Base-by-base conservation (phyloP, 257 asterid species). In the Solanum bukasovii region DNA sequence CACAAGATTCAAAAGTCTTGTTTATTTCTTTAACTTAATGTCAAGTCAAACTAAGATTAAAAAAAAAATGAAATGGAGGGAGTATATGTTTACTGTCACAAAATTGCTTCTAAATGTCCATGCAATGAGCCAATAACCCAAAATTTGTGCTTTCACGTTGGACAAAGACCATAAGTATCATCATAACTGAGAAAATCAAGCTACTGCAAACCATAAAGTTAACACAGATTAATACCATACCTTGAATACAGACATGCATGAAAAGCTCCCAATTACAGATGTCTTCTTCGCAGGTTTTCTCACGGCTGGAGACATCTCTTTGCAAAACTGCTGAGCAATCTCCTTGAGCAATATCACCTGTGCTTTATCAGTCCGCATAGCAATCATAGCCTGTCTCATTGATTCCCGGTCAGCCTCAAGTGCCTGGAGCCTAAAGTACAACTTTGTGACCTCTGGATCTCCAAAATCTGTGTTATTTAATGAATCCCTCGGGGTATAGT, bases 331-430 rank as follows among this genome's bases (percentile, higher is more conserved):
- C 88, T 96, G 98, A 89, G 99, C 99, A 68, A 97, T 97, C 95
- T 97, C 98, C 93, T 93, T 97, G 93, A 97, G 89, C 93, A 97
- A 89, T 44, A 93, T 92, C 88, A 96, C 88, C 83, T 97, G 99
- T 86, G 99, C 98, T 90, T 94, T 97, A 89, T 97, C 98, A 71
- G 98, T 97, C 73, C 98, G 94, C 90, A 95, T 91, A 65, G 98
- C 94, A 84, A 96, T 90, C 81, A 97, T 91, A 87, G 98, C 96
- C 90, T 95, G 99, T 93, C 98, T 93, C 99, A 96, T 95, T 23
- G 98, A 94, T 93, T 97, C 99, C 90, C 98, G 92, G 90, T 97
- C 99, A 88, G 98, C 99, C 94, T 97, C 99, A 82, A 97, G 98
- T 68, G 98, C 97, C 71, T 96, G 99, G 90, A 97, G 97, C 92